Percentiles rank a stretch among this genome's conserved stretches.
These are phyloP conservation scores for Dalbergia oliveri DNA, from an alignment of 306 rosid species.

Conservation along the genomic window DNA sequence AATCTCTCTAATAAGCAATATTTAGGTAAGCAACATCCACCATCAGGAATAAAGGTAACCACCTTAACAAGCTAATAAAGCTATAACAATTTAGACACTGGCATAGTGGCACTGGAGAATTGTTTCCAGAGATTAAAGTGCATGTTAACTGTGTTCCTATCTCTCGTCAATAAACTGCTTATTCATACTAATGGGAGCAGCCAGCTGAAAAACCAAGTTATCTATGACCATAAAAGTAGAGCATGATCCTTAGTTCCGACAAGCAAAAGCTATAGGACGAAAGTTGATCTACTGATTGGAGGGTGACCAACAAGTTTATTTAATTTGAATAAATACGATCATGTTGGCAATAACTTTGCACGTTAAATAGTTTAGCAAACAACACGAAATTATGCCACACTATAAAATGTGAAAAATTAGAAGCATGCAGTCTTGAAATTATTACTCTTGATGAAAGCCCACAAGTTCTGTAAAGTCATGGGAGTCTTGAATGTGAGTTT, in stretches of 20 bases:
- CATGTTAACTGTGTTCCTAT: neutral
- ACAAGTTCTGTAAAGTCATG: conserved; percentile 93
- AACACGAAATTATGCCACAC: neutral
- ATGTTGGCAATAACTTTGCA: conserved; percentile 3
- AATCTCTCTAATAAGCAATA: conserved; percentile 13
- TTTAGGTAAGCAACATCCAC: conserved; percentile 22
- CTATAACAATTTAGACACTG: neutral
- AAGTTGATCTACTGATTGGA: conserved; percentile 12
- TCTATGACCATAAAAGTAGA: conserved; percentile 26
- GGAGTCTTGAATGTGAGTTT: conserved; percentile 90
- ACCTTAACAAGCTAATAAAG: neutral
- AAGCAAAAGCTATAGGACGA: conserved; percentile 29
- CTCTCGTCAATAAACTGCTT: conserved; percentile 42
- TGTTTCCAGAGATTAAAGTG: conserved; percentile 20
- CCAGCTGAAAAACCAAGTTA: conserved; percentile 23
- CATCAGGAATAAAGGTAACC: conserved; percentile 40
- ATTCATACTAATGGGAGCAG: conserved; percentile 1
- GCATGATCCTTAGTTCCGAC: conserved; percentile 23
- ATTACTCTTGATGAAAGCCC: conserved; percentile 91
- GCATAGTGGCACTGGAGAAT: conserved; percentile 17
- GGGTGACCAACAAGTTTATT: conserved; percentile 14
- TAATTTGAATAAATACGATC: conserved; percentile 14
- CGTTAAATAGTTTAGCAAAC: conserved; percentile 21
- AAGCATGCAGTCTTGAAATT: conserved; percentile 38
- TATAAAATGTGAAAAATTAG: conserved; percentile 27